Evolutionary conservation across 768 basidiomycete species (phyloP).

Genomic region (Calocybe gangraenosa): DNA sequence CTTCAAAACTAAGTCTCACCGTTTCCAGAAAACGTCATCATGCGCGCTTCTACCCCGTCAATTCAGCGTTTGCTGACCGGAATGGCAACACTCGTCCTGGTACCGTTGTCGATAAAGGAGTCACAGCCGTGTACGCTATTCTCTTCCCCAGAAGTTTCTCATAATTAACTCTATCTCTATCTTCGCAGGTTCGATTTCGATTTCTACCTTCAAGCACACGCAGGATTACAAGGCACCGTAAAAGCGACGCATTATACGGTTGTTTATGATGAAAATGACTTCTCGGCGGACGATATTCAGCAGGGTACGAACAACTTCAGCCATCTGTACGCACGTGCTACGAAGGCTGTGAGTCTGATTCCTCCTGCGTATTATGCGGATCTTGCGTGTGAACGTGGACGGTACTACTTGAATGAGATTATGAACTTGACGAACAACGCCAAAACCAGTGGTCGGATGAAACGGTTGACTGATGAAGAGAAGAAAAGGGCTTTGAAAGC

Average conservation of each 20-base stretch:
- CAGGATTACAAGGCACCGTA: constrained; percentile 65
- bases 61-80: constrained; percentile 42
- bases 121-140: constrained; percentile 58
- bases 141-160: constrained; percentile 19
- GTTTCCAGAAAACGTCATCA: constrained; percentile 58
- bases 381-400: constrained; percentile 75
- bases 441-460: constrained; percentile 19
- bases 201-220: constrained; percentile 69
- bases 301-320: constrained; percentile 63
- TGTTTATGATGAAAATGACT: constrained; percentile 69
- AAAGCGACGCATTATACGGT: constrained; percentile 77
- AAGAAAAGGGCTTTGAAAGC: constrained; percentile 35
- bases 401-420: constrained; percentile 73
- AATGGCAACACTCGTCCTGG: constrained; percentile 80
- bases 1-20: neutral
- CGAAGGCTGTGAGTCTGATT: constrained; percentile 77
- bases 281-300: constrained; percentile 72
- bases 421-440: constrained; percentile 47
- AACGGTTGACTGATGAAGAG: constrained; percentile 30
- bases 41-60: constrained; percentile 58
- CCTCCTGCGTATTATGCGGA: constrained; percentile 83
- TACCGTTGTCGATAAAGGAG: constrained; percentile 75
- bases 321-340: constrained; percentile 80
- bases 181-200: constrained; percentile 55
- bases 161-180: constrained; percentile 4